Evolutionary conservation across 768 basidiomycete genomes (phyloP).

Genomic region (Termitomyces sp.): DNA sequence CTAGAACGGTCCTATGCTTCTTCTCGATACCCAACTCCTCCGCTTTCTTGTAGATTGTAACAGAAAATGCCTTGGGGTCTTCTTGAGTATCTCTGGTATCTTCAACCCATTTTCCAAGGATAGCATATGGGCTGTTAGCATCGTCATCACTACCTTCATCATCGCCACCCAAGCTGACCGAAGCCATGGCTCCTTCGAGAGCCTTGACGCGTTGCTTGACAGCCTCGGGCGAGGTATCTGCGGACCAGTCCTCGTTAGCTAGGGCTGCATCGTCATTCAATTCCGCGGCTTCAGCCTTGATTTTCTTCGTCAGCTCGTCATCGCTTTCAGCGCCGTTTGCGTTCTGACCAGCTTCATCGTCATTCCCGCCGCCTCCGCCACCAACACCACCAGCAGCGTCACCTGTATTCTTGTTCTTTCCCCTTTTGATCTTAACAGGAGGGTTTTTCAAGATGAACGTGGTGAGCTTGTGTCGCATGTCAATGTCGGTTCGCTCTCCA

Average conservation of each 20-base stretch:
- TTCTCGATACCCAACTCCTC: constrained; percentile 91
- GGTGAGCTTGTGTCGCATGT: constrained; percentile 96
- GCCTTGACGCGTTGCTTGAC: constrained; percentile 80
- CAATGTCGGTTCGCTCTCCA: constrained; percentile 85
- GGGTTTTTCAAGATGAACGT: constrained; percentile 99
- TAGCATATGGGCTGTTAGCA: constrained; percentile 79
- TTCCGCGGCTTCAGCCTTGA: constrained; percentile 86
- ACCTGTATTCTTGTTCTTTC: constrained; percentile 51
- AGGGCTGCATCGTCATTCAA: constrained; percentile 62
- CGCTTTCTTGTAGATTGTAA: constrained; percentile 83
- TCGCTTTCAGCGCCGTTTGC: constrained; percentile 73
- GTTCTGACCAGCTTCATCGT: constrained; percentile 41
- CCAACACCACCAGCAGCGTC: constrained; percentile 26
- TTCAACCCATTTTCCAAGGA: constrained; percentile 82
- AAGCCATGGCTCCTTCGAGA: constrained; percentile 59
- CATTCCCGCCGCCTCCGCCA: constrained; percentile 32
- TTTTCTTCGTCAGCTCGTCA: constrained; percentile 86
- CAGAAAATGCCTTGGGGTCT: constrained; percentile 49
- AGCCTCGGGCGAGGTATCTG: constrained; percentile 88
- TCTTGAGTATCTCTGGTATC: constrained; percentile 57
- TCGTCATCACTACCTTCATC: constrained; percentile 92
- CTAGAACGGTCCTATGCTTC: constrained; percentile 88
- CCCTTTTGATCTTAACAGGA: constrained; percentile 83
- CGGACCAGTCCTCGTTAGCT: constrained; percentile 82
- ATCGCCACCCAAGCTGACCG: constrained; percentile 53